These are phyloP conservation scores for Protea cynaroides DNA, from an alignment of 164 flowering plant genomes.

Conservation along the genomic window DNA sequence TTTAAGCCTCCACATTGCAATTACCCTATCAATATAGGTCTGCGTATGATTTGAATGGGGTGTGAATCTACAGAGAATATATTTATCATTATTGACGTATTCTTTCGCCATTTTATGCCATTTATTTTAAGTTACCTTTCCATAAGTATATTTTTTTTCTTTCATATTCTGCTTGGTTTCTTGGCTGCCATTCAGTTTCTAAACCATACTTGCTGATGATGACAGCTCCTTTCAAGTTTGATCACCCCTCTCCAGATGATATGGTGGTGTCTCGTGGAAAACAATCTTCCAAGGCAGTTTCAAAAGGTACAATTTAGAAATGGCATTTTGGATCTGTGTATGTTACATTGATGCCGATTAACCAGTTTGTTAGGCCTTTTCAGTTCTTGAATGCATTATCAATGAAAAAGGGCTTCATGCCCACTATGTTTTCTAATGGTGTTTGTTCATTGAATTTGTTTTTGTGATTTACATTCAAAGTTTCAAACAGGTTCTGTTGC, in stretches of 20 bases:
- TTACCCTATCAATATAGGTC: conserved; percentile 52
- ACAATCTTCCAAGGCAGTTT: conserved; percentile 31
- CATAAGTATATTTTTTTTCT: neutral
- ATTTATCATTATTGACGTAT: neutral
- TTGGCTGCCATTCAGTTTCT: conserved; percentile 1
- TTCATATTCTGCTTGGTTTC: neutral
- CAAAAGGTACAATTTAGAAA: conserved; percentile 42
- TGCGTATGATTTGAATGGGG: conserved; percentile 19
- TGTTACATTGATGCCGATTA: neutral
- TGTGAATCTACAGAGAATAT: neutral
- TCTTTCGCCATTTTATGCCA: neutral
- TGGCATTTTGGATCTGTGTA: neutral
- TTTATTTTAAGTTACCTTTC: neutral
- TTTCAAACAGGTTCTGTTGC: neutral
- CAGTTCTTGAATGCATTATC: neutral
- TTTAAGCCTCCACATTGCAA: conserved; percentile 27
- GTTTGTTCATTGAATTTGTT: no score
- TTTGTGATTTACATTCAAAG: no score
- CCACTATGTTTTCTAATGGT: no score
- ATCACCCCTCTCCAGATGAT: conserved; percentile 78
- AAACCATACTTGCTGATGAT: conserved; percentile 10
- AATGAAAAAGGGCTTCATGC: neutral
- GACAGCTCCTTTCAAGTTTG: conserved; percentile 82
- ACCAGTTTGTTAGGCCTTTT: no score
- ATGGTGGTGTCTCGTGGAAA: conserved; percentile 54